Base-by-base conservation (phyloP, 140 eudicot species). In the Bidens hawaiensis region DNA sequence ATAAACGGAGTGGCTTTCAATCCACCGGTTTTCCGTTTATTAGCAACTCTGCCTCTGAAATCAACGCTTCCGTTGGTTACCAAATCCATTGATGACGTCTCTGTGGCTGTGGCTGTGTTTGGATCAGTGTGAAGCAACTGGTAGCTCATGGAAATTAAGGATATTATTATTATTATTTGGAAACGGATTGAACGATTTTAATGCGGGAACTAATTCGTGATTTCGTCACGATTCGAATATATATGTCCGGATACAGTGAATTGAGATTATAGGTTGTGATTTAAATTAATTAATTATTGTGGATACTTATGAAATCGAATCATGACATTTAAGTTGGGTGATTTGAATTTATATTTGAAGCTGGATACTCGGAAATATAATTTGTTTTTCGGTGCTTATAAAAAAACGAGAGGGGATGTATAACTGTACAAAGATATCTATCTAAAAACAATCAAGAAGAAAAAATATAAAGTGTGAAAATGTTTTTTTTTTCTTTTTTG, bases 1-100 rank as follows among this genome's bases (percentile, higher is more conserved):
- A 88, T 78, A 73, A 82, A 88, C 33, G 96, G 90, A 21, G 94
- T 67, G 25, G 96, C 96, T 65, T 80, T 82, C 96, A 90, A 88
- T 46, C 96, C 96, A 10, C 96, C 96, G 14, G 96, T 85, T 5
- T 41, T 75, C 26, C 70, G 79, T 49, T 88, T 88, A 36, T 85
- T 63, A 3, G 96, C 96, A 17, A 74, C 62, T 49, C 70, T 73
- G 28, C 94, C 94, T 80, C 75, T 80, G 47, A 65, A 88, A 51
- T 85, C 83, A 38, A 82, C 74, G 40, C 85, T 72, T 16, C 94
- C 90, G 65, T 88, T 76, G 51, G 76, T 50, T 5, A 82, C 96
- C 64, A 88, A 70, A 42, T 70, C 80, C 72, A 57, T 59, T 4
- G 78, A 65, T 0, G 74, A 58, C 11, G 64, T 31, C 5, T 60